Evolutionary conservation across 2,329 filamentous ascomycete species (phyloP).

Genomic region (Orbilia blumenaviensis): DNA sequence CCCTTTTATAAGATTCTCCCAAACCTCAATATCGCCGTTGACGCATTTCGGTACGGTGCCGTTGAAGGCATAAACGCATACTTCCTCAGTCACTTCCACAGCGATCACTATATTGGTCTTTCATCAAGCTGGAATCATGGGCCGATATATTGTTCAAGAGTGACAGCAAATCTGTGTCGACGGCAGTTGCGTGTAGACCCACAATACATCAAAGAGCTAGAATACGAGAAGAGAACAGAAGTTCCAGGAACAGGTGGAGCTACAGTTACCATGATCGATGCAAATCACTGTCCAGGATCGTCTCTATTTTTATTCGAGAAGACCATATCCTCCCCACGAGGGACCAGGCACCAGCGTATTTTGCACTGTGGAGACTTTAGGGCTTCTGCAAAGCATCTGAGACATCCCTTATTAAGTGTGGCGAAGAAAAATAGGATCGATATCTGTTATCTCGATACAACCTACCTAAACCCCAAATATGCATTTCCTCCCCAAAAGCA

Average conservation of each 20-base stretch:
- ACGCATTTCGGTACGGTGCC: constrained; percentile 94
- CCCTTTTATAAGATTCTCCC: constrained; percentile 99
- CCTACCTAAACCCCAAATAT: constrained; percentile 94
- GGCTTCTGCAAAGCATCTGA: constrained; percentile 83
- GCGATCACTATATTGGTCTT: constrained; percentile 93
- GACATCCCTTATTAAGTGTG: constrained; percentile 75
- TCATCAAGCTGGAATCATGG: constrained; percentile 90
- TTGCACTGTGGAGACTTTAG: constrained; percentile 96
- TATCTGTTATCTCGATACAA: constrained; percentile 95
- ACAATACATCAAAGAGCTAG: constrained; percentile 83
- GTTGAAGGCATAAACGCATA: constrained; percentile 93
- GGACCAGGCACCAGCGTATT: constrained; percentile 76
- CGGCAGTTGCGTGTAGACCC: constrained; percentile 85
- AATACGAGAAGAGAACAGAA: constrained; percentile 82
- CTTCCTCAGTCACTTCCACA: constrained; percentile 97
- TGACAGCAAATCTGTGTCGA: constrained; percentile 87
- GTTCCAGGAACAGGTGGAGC: constrained; percentile 84
- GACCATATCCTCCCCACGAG: constrained; percentile 62
- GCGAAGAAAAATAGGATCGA: constrained; percentile 85
- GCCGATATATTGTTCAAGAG: constrained; percentile 93
- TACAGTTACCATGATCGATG: constrained; percentile 90
- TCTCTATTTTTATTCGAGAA: constrained; percentile 95
- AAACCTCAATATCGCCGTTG: constrained; percentile 89
- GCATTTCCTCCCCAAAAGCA: constrained; percentile 89
- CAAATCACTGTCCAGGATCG: constrained; percentile 96